Base-by-base conservation (phyloP, 352 stramenopile species). In the Elongisporangium undulatum region DNA sequence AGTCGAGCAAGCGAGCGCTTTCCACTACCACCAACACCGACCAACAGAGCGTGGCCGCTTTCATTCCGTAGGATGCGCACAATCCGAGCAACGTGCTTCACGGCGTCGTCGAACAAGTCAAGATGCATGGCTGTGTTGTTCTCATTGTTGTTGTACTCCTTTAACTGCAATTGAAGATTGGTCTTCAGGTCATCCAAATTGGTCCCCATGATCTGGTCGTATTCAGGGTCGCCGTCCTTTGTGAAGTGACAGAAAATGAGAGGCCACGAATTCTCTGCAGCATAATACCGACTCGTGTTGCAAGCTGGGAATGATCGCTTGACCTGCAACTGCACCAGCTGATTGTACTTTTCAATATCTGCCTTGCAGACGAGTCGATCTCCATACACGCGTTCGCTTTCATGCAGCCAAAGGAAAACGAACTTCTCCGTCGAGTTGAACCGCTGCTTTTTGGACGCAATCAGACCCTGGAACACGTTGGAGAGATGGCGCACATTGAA, bases 211-310 rank as follows among this genome's bases (percentile, higher is more conserved):
- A 98, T 90, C 65, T 98, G 92, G 64, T 98, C 93, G 58, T 99
- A 99, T 52, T 97, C 85, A 7, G 71, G 74, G 49, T 98, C 92
- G 49, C 90, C 91, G 63, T 96, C 94, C 59, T 98, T 96, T 6
- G 90, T 96, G 62, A 98, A 98, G 66, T 98, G 95, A 59, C 94
- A 98, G 63, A 98, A 98, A 41, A 98, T 90, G 17, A 99, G 69
- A 12, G 94, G 95, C 74, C 97, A 97, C n/a, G 89, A 86, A 64
- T 98, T 98, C 67, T 98, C 93, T 0, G 81, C 82, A 1, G 94
- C 93, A 56, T 97, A 98, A 74, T 98, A 98, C 41, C 84, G 82
- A 68, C 79, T 92, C 13, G 82, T 94, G 59, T 96, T 97, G 62
- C 90, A 98, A 23, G 78, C 87, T 1, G 89, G 89, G 62, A 99